These are phyloP conservation scores for Diutina sp. DNA, from an alignment of 1,139 yeast genomes.

Conservation along the genomic window DNA sequence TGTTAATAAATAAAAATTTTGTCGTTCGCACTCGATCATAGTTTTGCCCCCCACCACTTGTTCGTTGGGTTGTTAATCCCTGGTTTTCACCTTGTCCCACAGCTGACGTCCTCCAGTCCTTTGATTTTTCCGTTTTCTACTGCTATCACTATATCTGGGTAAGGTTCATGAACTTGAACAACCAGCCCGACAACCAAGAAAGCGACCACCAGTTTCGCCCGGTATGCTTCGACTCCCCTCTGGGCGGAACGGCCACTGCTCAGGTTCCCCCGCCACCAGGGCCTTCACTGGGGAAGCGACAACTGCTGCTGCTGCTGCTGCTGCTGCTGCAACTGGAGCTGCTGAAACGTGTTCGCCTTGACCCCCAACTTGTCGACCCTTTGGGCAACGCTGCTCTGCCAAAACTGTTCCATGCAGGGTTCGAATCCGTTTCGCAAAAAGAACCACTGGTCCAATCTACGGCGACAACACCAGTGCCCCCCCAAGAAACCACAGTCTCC, in stretches of 20 bases:
- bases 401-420: neutral
- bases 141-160: neutral
- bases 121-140: neutral
- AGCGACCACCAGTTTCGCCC: conserved; percentile 2
- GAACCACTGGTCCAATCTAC: neutral
- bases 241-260: neutral
- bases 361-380: neutral
- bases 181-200: conserved; percentile 1
- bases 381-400: neutral
- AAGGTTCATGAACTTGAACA: neutral
- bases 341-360: conserved; percentile 1
- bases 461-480: neutral
- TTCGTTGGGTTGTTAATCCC: neutral
- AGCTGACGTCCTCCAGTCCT: neutral
- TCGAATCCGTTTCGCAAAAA: neutral
- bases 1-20: conserved; percentile 1
- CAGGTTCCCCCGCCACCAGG: neutral
- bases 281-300: neutral
- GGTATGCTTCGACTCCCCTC: conserved; percentile 1
- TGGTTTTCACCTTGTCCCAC: neutral
- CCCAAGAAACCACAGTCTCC: neutral
- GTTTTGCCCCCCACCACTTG: neutral
- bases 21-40: conserved; percentile 1
- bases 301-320: neutral
- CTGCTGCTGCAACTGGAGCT: neutral